phyloP scores from a whole-genome alignment of 768 basidiomycete species.

The Suillus fuscotomentosus region DNA sequence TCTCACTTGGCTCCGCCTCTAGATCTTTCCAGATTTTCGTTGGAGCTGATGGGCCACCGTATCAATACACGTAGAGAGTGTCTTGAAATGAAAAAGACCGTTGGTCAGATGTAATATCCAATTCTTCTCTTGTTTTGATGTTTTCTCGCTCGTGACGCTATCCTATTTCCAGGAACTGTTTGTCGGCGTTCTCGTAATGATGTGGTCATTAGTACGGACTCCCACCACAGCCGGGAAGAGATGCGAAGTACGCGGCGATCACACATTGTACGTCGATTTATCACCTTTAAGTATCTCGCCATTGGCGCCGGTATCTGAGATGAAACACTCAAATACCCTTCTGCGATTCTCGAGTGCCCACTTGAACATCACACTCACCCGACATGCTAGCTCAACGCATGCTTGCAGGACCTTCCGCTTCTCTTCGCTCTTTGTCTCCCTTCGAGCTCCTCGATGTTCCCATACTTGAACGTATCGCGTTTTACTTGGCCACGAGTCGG shows the following conservation, averaged over 20 bases:
- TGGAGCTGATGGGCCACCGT: not conserved
- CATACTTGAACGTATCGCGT: constrained; percentile 41
- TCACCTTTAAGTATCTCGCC: constrained; percentile 30
- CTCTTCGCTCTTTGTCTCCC: constrained; percentile 9
- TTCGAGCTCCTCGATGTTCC: constrained; percentile 23
- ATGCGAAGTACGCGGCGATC: constrained; percentile 35
- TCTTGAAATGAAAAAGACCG: constrained; percentile 10
- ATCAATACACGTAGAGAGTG: not conserved
- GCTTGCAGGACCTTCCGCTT: constrained; percentile 1
- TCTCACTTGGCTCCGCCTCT: not conserved
- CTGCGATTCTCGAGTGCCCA: constrained; percentile 9
- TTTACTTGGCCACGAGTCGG: constrained; percentile 34
- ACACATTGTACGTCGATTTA: constrained; percentile 35
- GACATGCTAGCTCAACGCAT: constrained; percentile 3
- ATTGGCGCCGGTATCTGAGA: constrained; percentile 22
- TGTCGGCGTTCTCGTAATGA: constrained; percentile 30
- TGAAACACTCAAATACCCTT: constrained; percentile 22
- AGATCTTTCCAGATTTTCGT: constrained; percentile 1
- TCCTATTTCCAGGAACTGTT: constrained; percentile 2
- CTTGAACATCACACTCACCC: constrained; percentile 1
- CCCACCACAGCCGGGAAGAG: constrained; percentile 27
- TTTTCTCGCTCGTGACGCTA: not conserved
- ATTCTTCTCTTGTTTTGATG: not conserved
- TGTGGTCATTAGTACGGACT: constrained; percentile 31
- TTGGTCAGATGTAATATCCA: constrained; percentile 5